Percentiles rank a stretch among this genome's conserved stretches.
phyloP scores from a whole-genome alignment of 1,284 basidiomycete species.

The Boletus smithii region DNA sequence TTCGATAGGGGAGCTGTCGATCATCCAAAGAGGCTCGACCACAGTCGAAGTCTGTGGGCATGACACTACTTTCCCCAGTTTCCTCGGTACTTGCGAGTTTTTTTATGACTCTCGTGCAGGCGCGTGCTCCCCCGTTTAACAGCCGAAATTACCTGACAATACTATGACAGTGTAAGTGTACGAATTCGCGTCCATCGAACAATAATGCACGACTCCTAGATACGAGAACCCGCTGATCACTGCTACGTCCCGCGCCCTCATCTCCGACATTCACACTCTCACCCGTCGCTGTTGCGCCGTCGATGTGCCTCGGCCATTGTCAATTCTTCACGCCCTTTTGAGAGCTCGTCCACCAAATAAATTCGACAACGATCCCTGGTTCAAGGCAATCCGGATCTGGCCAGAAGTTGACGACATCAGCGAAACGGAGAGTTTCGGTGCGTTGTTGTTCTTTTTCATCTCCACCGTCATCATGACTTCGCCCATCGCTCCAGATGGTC shows the following conservation, averaged over 20 bases:
- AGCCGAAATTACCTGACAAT: slow-evolving; percentile 15
- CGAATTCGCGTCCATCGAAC: background rate
- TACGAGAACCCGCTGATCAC: slow-evolving; percentile 76
- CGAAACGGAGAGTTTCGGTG: slow-evolving; percentile 74
- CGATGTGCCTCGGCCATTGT: slow-evolving; percentile 61
- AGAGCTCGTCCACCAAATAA: slow-evolving; percentile 40
- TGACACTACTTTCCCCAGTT: slow-evolving; percentile 37
- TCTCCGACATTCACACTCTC: slow-evolving; percentile 63
- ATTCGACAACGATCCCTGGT: slow-evolving; percentile 36
- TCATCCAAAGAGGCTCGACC: slow-evolving; percentile 51
- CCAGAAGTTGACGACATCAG: slow-evolving; percentile 68
- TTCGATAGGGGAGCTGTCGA: slow-evolving; percentile 34
- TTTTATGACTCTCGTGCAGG: slow-evolving; percentile 69
- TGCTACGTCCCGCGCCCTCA: slow-evolving; percentile 65
- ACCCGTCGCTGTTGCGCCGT: slow-evolving; percentile 54
- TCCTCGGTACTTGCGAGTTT: slow-evolving; percentile 50
- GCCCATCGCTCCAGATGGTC: slow-evolving; percentile 50
- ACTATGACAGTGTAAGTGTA: slow-evolving; percentile 24
- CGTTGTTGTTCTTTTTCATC: slow-evolving; percentile 27
- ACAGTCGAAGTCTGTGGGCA: slow-evolving; percentile 64
- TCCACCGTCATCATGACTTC: background rate
- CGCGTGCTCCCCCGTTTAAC: slow-evolving; percentile 32
- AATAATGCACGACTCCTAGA: slow-evolving; percentile 31
- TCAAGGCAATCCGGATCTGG: slow-evolving; percentile 64
- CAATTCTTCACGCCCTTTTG: slow-evolving; percentile 55